Evolutionary conservation across 805 yeast species (phyloP).

Genomic region (fission yeast (Schizosaccharomyces pombe)): DNA sequence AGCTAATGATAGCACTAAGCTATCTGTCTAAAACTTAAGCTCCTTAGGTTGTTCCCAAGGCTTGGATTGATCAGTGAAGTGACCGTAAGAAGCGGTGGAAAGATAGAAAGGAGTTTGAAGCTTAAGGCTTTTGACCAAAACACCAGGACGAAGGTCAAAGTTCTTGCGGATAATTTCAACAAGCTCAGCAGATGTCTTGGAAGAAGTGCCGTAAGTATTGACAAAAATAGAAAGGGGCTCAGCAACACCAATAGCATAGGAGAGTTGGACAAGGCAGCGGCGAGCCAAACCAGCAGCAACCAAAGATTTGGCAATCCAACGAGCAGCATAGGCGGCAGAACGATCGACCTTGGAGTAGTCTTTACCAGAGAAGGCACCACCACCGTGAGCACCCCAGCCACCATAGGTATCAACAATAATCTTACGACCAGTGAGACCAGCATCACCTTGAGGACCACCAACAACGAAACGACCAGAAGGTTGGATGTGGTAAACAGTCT

Average conservation of each 20-base stretch:
- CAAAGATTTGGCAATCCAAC: constrained; percentile 99
- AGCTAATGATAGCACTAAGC: neutral
- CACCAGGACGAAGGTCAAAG: constrained; percentile 99
- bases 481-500: constrained; percentile 92
- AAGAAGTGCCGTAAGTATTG: constrained; percentile 94
- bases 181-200: constrained; percentile 67
- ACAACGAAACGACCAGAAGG: constrained; percentile 98
- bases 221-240: constrained; percentile 95
- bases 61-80: constrained; percentile 96
- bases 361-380: constrained; percentile 99
- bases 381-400: constrained; percentile 99
- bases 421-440: constrained; percentile 98
- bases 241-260: constrained; percentile 99
- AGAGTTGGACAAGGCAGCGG: constrained; percentile 94
- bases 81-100: constrained; percentile 98
- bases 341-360: constrained; percentile 99
- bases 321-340: constrained; percentile 98
- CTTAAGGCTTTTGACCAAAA: constrained; percentile 83
- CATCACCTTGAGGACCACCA: constrained; percentile 99
- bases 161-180: constrained; percentile 77
- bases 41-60: constrained; percentile 89
- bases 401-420: constrained; percentile 98
- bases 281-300: constrained; percentile 85
- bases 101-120: constrained; percentile 97
- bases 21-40: constrained; percentile 17